Conservation (phyloP, 1,284 basidiomycete species). For the Cryptococcus amylolentus region DNA sequence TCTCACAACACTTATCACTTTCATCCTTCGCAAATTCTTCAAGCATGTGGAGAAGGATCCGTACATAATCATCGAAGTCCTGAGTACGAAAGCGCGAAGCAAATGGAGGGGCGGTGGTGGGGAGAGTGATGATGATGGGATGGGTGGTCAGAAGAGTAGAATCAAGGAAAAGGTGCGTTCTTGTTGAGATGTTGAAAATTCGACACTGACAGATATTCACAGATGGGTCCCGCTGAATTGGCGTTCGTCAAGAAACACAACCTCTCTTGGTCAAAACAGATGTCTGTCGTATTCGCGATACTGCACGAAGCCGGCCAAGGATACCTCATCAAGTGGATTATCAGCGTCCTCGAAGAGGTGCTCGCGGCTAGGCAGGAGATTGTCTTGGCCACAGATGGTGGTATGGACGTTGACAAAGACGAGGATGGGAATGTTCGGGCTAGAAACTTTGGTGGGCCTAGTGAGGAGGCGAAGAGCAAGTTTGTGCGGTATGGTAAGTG, state of each 20-base stretch:
- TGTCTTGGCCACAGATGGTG: constrained; percentile 65
- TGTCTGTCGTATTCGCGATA: constrained; percentile 75
- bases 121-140: constrained; percentile 50
- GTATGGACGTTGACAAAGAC: constrained; percentile 46
- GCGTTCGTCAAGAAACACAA: constrained; percentile 75
- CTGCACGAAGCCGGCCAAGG: constrained; percentile 65
- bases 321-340: constrained; percentile 66
- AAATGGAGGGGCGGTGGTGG: constrained; percentile 80
- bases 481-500: constrained; percentile 73
- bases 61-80: constrained; percentile 79
- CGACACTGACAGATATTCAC: not conserved
- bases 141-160: constrained; percentile 49
- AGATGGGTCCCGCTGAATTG: constrained; percentile 60
- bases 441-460: constrained; percentile 54
- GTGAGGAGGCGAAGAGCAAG: constrained; percentile 65
- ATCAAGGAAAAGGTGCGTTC: constrained; percentile 46
- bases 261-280: constrained; percentile 75
- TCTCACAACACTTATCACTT: constrained; percentile 74
- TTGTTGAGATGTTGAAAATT: not conserved
- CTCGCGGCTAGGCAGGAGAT: constrained; percentile 65
- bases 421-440: constrained; percentile 48
- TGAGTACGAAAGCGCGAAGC: constrained; percentile 82
- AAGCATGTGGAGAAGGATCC: constrained; percentile 75
- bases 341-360: constrained; percentile 62
- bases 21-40: constrained; percentile 84